phyloP scores from a whole-genome alignment of 305 asterid species.

The Fraxinus velutina region DNA sequence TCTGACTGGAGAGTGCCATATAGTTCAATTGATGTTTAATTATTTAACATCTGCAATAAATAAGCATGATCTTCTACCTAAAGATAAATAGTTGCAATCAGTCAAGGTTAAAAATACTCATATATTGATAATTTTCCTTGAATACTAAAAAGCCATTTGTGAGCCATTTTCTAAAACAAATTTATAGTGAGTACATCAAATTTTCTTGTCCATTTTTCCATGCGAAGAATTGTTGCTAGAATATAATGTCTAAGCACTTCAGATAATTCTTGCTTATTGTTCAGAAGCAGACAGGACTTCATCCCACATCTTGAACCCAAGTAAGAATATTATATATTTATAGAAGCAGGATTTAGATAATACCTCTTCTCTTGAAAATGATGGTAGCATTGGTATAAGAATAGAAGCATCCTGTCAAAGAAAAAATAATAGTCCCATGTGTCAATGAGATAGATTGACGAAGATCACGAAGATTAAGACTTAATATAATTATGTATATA shows the following conservation, averaged over 20 bases:
- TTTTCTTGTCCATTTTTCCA: neutral
- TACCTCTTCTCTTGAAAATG: conserved; percentile 92
- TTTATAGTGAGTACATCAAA: neutral
- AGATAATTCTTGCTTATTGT: neutral
- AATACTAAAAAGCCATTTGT: neutral
- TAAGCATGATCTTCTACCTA: neutral
- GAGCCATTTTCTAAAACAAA: neutral
- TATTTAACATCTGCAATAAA: neutral
- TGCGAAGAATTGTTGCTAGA: neutral
- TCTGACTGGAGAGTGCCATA: neutral
- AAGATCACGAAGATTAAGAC: too few species aligned
- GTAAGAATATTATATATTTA: conserved; percentile 11
- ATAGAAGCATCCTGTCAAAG: conserved; percentile 84
- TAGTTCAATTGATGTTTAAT: neutral
- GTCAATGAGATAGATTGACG: too few species aligned
- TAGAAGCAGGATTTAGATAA: conserved; percentile 20
- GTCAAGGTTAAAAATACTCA: neutral
- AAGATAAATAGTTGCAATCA: neutral
- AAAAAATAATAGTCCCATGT: conserved; percentile 8
- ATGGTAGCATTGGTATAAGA: conserved; percentile 83
- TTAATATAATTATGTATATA: too few species aligned
- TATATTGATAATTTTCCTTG: neutral
- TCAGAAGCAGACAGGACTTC: neutral
- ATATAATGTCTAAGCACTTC: conserved; percentile 2
- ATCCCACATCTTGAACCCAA: neutral